Evolutionary conservation across 495 filamentous ascomycete species (phyloP), one percentile per base, ranked within the genome.

Genomic region (Entonaema liquescens): DNA sequence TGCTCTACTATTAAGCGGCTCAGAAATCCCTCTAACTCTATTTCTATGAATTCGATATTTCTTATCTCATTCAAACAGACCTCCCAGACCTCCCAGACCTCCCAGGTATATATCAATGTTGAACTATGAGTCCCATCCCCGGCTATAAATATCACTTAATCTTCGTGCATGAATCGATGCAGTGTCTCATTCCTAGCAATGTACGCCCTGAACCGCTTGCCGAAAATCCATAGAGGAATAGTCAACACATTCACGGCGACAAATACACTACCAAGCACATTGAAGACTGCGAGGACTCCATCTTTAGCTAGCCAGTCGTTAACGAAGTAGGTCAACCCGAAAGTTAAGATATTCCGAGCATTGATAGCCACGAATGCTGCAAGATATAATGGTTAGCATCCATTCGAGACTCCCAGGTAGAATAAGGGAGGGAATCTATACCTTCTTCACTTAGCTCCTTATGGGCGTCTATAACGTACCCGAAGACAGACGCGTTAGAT

Each of bases 351-450:
- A 49, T 86, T 87, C 21, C 86, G 78, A 17, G 83, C 79, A 62
- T 88, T 88, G 73, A 88, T 84, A 5, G 85, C 84, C 26, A 88
- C 84, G 59, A 88, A 85, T 6, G 83, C 83, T 80, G 28, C 7
- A 65, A 57, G 8, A 50, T 2, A 42, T 47, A 40, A 12, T 15
- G 15, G 28, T 77, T 59, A 77, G 74, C 36, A 36, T 21, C 5
- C 53, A 42, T 36, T 31, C 11, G 2, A 28, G 7, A 31, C 17
- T 12, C 15, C 42, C 25, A 61, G 2, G 25, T 0, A 52, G 0
- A 40, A 33, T 28, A 11, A 33, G 55, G 12, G 29, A 17, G 53
- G 36, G 55, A 47, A 65, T 5, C 23, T 28, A 63, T 71, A 77
- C 74, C 74, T 78, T 88, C 84, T 76, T 86, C 84, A 54, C 81